phyloP scores from a whole-genome alignment of 2,329 filamentous ascomycete species.

The Botrytis pseudocinerea region DNA sequence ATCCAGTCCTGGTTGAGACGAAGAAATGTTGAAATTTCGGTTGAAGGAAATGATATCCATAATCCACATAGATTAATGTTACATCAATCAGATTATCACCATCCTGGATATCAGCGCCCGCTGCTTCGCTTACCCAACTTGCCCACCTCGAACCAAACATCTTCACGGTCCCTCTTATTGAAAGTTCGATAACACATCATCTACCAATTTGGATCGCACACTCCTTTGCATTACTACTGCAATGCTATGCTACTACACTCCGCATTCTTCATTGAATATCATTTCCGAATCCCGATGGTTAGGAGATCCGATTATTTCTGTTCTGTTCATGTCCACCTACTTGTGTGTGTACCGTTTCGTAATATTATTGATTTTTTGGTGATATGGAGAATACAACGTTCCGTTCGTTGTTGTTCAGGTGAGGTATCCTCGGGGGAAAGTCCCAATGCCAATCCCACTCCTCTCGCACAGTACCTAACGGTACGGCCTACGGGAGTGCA shows the following conservation, averaged over 20 bases:
- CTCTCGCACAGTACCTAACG: constrained; percentile 1
- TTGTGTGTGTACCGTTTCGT: neutral
- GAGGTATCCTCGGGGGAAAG: constrained; percentile 8
- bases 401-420: constrained; percentile 5
- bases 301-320: neutral
- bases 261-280: neutral
- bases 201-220: neutral
- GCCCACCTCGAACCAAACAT: constrained; percentile 2
- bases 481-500: constrained; percentile 4
- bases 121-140: neutral
- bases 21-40: constrained; percentile 1
- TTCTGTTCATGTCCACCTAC: no score
- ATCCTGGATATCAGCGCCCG: neutral
- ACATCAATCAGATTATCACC: neutral
- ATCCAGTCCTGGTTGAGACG: neutral
- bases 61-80: neutral
- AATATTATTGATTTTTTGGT: neutral
- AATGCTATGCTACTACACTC: constrained; percentile 2
- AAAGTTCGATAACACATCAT: constrained; percentile 16
- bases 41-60: constrained; percentile 4
- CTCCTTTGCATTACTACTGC: neutral
- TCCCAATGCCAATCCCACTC: constrained; percentile 9
- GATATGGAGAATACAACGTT: constrained; percentile 7
- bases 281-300: constrained; percentile 7
- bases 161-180: neutral